Percentiles rank a stretch among this genome's conserved stretches.
These are phyloP conservation scores for Hyaloscypha bicolor DNA, from an alignment of 495 filamentous ascomycete genomes.

Conservation along the genomic window DNA sequence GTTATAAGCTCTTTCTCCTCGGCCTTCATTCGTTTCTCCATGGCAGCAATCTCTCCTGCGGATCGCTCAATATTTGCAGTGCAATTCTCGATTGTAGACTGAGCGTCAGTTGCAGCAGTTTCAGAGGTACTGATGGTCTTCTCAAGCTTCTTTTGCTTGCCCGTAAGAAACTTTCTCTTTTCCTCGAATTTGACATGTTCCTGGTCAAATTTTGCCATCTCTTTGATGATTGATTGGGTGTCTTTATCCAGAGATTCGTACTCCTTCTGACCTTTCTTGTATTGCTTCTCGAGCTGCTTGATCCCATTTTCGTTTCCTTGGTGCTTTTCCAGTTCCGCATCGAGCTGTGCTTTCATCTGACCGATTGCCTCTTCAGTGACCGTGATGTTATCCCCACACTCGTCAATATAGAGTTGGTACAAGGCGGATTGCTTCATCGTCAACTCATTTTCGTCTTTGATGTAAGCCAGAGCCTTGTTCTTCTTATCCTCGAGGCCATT, in stretches of 20 bases:
- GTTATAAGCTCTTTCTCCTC: constrained; percentile 81
- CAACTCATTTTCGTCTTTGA: constrained; percentile 92
- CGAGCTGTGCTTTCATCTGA: constrained; percentile 86
- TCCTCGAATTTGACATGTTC: constrained; percentile 97
- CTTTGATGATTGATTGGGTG: constrained; percentile 77
- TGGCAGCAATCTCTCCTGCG: constrained; percentile 63
- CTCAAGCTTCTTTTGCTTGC: constrained; percentile 93
- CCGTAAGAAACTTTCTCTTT: constrained; percentile 87
- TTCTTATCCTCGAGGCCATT: constrained; percentile 92
- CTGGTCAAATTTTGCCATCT: constrained; percentile 91
- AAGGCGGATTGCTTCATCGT: constrained; percentile 83
- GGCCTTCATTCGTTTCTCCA: constrained; percentile 71
- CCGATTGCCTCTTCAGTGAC: constrained; percentile 88
- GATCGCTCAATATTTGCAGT: constrained; percentile 76
- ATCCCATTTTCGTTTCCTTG: constrained; percentile 89
- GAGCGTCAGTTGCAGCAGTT: constrained; percentile 68
- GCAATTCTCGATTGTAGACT: constrained; percentile 75
- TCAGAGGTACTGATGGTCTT: constrained; percentile 74
- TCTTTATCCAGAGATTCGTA: constrained; percentile 82
- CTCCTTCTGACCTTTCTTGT: constrained; percentile 78
- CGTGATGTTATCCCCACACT: constrained; percentile 83
- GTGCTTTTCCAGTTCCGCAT: constrained; percentile 89
- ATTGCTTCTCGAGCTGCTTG: constrained; percentile 83
- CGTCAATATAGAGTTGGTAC: constrained; percentile 87
- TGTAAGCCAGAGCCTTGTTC: constrained; percentile 84